Percentiles rank a stretch among this genome's conserved stretches.
Evolutionary conservation across 495 filamentous ascomycete genomes (phyloP).

Genomic region (Usnea hakonensis): DNA sequence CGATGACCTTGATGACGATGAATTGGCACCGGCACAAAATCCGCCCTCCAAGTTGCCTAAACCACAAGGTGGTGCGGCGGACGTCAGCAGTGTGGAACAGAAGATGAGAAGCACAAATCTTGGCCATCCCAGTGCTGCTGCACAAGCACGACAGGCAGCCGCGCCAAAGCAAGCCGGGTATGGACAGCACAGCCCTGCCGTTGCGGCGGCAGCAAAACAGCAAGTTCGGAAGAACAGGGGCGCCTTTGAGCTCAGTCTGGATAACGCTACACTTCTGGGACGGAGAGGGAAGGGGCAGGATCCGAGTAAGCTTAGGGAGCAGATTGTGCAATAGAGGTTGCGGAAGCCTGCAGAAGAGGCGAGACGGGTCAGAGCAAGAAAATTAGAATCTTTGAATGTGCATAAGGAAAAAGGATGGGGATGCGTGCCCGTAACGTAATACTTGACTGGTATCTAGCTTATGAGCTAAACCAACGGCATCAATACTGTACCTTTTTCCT

Average conservation of each 20-base stretch:
- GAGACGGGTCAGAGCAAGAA: too few species aligned
- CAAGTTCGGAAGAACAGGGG: conserved; percentile 57
- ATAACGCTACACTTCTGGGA: conserved; percentile 80
- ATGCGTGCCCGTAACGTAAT: too few species aligned
- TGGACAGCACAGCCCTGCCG: conserved; percentile 69
- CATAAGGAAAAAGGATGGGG: too few species aligned
- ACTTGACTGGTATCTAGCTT: too few species aligned
- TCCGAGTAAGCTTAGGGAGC: conserved; percentile 27
- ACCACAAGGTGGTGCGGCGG: conserved; percentile 44
- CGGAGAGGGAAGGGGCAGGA: conserved; percentile 51
- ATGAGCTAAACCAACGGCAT: too few species aligned
- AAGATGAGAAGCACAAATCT: conserved; percentile 77
- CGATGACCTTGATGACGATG: conserved; percentile 44
- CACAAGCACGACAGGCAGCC: conserved; percentile 50
- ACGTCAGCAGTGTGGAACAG: conserved; percentile 74
- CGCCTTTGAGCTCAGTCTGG: conserved; percentile 83
- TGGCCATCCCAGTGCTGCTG: conserved; percentile 45
- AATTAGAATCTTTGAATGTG: too few species aligned
- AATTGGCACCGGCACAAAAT: conserved; percentile 32
- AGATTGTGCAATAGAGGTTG: conserved; percentile 24
- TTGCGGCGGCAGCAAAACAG: conserved; percentile 71
- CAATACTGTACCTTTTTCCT: too few species aligned
- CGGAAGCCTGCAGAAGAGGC: too few species aligned
- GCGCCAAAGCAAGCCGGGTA: conserved; percentile 57
- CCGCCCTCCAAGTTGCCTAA: conserved; percentile 64